Percentiles rank a stretch among this genome's conserved stretches.
These are phyloP conservation scores for Penicillium ochrochloron DNA, from an alignment of 495 filamentous ascomycete species.

Conservation along the genomic window DNA sequence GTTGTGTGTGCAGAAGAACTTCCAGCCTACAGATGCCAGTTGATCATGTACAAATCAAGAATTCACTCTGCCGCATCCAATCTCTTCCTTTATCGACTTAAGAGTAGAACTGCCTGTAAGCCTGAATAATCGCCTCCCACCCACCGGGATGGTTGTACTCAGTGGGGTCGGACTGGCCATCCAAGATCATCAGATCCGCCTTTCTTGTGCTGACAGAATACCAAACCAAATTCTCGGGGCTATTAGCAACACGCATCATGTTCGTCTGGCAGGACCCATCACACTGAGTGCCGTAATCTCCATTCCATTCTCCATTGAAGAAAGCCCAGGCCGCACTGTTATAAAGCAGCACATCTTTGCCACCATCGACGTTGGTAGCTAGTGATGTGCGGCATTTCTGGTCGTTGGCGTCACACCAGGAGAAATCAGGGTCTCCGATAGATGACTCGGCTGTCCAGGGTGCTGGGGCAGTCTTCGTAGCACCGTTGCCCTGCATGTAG, in stretches of 20 bases:
- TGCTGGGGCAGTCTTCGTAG: constrained; percentile 39
- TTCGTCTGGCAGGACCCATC: constrained; percentile 50
- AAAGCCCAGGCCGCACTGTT: constrained; percentile 58
- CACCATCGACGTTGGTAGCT: constrained; percentile 42
- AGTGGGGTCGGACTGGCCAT: constrained; percentile 35
- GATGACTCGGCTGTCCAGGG: constrained; percentile 44
- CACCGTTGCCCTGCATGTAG: constrained; percentile 51
- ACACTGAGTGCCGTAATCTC: constrained; percentile 33
- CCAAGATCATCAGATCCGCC: constrained; percentile 47
- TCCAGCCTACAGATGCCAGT: neutral
- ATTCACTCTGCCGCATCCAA: neutral
- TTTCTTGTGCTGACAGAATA: constrained; percentile 51
- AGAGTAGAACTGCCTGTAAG: constrained; percentile 32
- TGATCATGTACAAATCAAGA: neutral
- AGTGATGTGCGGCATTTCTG: constrained; percentile 48
- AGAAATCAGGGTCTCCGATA: constrained; percentile 50
- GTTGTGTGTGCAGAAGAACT: neutral
- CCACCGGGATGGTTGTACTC: constrained; percentile 55
- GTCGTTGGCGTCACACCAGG: constrained; percentile 38
- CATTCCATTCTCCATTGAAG: constrained; percentile 47
- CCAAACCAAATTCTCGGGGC: constrained; percentile 38
- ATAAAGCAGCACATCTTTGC: constrained; percentile 58
- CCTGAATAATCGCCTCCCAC: constrained; percentile 63
- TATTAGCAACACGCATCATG: constrained; percentile 40
- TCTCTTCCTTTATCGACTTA: neutral